Conservation (phyloP, 164 flowering plant genomes). For the Akebia trifoliata region DNA sequence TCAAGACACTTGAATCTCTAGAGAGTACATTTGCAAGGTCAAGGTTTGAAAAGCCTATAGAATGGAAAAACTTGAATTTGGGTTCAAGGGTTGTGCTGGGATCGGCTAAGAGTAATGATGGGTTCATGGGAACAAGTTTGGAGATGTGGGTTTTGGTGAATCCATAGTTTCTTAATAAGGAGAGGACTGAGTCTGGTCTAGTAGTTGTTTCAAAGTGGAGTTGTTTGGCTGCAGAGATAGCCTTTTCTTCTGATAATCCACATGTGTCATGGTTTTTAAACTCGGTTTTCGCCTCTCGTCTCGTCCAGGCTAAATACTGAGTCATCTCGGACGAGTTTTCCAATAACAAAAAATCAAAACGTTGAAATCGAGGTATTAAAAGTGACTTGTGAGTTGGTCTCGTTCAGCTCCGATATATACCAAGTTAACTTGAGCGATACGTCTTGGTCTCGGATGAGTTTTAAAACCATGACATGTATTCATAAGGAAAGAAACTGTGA, state of each 20-base stretch:
- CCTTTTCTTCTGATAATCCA: constrained; percentile 16
- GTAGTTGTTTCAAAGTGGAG: constrained; percentile 2
- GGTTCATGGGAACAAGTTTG: not conserved
- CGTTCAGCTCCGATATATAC: no score
- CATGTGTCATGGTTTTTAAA: no score
- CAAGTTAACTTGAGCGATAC: no score
- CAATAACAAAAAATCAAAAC: no score
- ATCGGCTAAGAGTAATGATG: not conserved
- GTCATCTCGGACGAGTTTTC: no score
- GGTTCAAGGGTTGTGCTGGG: not conserved
- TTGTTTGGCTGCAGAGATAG: constrained; percentile 15
- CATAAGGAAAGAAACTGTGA: no score
- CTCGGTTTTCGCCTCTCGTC: no score
- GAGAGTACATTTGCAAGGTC: not conserved
- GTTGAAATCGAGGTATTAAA: no score
- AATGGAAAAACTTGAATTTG: not conserved
- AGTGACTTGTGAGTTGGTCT: no score
- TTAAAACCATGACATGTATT: no score
- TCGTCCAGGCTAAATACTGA: no score
- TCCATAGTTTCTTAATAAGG: constrained; percentile 7
- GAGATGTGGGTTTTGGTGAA: constrained; percentile 15
- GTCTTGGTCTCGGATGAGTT: no score
- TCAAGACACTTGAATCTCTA: not conserved
- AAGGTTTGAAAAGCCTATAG: not conserved
- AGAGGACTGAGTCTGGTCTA: constrained; percentile 10